A percentile compares a stretch with the other conserved stretches of the same genome.
Conservation (phyloP, 1,284 basidiomycete species). For the Ustilago hordei region DNA sequence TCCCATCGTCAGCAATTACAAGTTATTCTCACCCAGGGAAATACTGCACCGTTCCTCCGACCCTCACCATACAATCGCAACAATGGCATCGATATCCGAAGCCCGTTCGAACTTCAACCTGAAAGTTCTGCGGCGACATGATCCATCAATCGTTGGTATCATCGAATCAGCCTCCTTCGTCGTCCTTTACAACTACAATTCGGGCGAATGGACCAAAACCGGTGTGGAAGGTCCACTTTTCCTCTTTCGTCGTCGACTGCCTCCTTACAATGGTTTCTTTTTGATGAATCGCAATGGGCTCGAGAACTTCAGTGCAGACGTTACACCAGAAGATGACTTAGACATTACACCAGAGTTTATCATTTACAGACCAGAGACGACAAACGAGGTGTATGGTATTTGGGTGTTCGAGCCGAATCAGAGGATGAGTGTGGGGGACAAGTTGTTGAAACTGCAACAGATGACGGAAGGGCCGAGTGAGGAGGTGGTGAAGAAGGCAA, state of each 20-base stretch:
- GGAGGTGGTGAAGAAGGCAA: slow-evolving; percentile 21
- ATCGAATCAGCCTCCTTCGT: slow-evolving; percentile 87
- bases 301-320: slow-evolving; percentile 81
- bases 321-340: slow-evolving; percentile 83
- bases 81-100: slow-evolving; percentile 32
- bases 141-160: slow-evolving; percentile 82
- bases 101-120: slow-evolving; percentile 74
- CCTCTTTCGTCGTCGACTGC: slow-evolving; percentile 80
- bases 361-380: slow-evolving; percentile 77
- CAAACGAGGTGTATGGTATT: slow-evolving; percentile 76
- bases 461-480: slow-evolving; percentile 40
- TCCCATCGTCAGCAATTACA: neutral
- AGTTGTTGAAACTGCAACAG: slow-evolving; percentile 60
- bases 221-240: slow-evolving; percentile 90
- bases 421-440: slow-evolving; percentile 75
- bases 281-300: slow-evolving; percentile 87
- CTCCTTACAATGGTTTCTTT: slow-evolving; percentile 84
- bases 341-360: slow-evolving; percentile 76
- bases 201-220: slow-evolving; percentile 76
- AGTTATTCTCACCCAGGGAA: neutral
- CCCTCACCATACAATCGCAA: neutral
- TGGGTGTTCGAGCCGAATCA: slow-evolving; percentile 83
- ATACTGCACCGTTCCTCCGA: neutral
- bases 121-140: slow-evolving; percentile 82
- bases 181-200: slow-evolving; percentile 68